A percentile compares a stretch with the other conserved stretches of the same genome.
phyloP scores from a whole-genome alignment of 1,139 yeast genomes.

The Debaryomyces coudertii region DNA sequence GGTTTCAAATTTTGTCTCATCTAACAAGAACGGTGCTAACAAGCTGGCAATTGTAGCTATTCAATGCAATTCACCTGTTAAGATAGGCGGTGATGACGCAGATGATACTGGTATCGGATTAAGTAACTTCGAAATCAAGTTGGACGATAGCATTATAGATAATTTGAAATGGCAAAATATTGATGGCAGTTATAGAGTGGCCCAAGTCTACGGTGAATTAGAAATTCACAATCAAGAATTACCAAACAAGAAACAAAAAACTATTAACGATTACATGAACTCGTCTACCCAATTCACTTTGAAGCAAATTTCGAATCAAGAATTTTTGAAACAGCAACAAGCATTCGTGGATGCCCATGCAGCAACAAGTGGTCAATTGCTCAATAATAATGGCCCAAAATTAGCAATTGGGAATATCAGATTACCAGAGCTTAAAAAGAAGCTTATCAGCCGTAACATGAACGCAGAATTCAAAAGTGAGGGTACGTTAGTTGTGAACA shows the following conservation, averaged over 20 bases:
- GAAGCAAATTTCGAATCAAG: conserved; percentile 25
- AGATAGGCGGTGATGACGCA: conserved; percentile 56
- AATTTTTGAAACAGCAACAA: conserved; percentile 17
- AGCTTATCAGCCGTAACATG: conserved; percentile 59
- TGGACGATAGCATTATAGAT: conserved; percentile 68
- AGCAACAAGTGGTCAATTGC: conserved; percentile 8
- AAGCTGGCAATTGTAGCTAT: conserved; percentile 39
- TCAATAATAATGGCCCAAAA: conserved; percentile 33
- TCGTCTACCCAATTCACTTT: conserved; percentile 43
- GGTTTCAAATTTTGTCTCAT: conserved; percentile 23
- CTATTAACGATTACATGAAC: conserved; percentile 35
- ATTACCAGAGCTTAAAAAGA: conserved; percentile 76
- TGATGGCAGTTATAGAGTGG: conserved; percentile 78
- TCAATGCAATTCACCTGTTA: conserved; percentile 43
- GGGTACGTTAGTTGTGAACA: conserved; percentile 87
- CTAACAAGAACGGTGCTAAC: conserved; percentile 18
- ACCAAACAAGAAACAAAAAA: conserved; percentile 22
- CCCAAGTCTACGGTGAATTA: conserved; percentile 78
- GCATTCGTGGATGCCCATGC: conserved; percentile 13
- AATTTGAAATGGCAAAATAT: conserved; percentile 81
- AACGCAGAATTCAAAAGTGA: conserved; percentile 91
- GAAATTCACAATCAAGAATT: conserved; percentile 41
- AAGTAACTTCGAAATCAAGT: conserved; percentile 69
- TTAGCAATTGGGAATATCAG: conserved; percentile 89
- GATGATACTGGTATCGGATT: conserved; percentile 38